A percentile compares a stretch with the other conserved stretches of the same genome.
Evolutionary conservation across 1,284 basidiomycete genomes (phyloP).

Genomic region (Fereydounia khargensis): DNA sequence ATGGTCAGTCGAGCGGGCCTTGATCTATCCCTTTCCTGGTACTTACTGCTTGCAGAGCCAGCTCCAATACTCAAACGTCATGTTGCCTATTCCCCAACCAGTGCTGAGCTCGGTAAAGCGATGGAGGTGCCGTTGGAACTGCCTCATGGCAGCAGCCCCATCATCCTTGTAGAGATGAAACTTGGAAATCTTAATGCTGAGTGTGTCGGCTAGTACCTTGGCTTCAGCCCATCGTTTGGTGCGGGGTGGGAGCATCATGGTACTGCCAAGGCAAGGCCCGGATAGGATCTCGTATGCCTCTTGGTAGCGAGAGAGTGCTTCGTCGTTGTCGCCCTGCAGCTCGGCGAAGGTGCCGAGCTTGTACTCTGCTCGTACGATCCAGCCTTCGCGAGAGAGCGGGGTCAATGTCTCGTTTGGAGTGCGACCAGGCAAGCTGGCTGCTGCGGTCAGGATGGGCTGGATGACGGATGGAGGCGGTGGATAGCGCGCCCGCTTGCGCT

Average conservation of each 20-base stretch:
- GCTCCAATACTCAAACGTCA: constrained; percentile 94
- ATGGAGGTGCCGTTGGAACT: constrained; percentile 78
- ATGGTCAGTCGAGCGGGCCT: no score
- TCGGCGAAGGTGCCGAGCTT: constrained; percentile 96
- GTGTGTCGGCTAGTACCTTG: constrained; percentile 80
- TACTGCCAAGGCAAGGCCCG: constrained; percentile 63
- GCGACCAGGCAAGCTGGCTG: constrained; percentile 5
- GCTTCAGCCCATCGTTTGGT: constrained; percentile 98
- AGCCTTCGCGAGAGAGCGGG: constrained; percentile 74
- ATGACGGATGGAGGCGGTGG: constrained; percentile 57
- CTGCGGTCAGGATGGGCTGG: constrained; percentile 40
- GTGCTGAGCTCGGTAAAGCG: constrained; percentile 82
- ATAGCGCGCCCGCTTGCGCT: constrained; percentile 77
- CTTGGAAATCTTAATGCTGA: constrained; percentile 41
- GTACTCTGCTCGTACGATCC: constrained; percentile 94
- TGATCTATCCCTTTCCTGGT: no score
- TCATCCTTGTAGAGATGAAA: constrained; percentile 83
- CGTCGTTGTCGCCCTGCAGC: constrained; percentile 83
- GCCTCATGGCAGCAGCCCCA: constrained; percentile 64
- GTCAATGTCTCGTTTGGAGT: constrained; percentile 13
- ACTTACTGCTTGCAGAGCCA: constrained; percentile 88
- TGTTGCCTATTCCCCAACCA: constrained; percentile 94
- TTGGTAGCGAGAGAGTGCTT: constrained; percentile 29
- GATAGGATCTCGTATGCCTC: constrained; percentile 21
- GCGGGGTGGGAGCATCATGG: constrained; percentile 78